phyloP scores from a whole-genome alignment of 805 yeast genomes.

The Metschnikowia aberdeeniae region DNA sequence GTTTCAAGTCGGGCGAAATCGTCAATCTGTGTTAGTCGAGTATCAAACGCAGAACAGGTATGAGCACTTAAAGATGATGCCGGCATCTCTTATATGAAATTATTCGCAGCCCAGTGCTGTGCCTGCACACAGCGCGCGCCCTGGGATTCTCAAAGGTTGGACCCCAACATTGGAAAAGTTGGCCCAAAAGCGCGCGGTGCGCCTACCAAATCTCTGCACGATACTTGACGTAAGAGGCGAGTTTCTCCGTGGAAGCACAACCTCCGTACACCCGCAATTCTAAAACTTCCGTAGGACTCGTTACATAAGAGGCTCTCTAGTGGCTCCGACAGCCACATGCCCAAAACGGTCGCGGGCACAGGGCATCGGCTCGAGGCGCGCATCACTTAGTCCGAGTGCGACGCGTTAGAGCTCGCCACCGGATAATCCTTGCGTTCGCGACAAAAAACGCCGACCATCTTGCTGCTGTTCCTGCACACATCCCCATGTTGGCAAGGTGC shows the following conservation, averaged over 20 bases:
- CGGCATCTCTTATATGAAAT: slow-evolving; percentile 12
- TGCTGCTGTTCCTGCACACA: no score
- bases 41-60: slow-evolving; percentile 5
- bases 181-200: slow-evolving; percentile 18
- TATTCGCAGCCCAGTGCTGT: slow-evolving; percentile 9
- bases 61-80: not conserved
- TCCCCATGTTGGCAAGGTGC: no score
- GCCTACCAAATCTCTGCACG: slow-evolving; percentile 15
- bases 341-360: no score
- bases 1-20: not conserved
- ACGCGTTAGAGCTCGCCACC: no score
- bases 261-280: not conserved
- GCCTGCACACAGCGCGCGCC: slow-evolving; percentile 6
- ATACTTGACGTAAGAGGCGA: slow-evolving; percentile 15
- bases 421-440: no score
- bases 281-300: not conserved
- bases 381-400: no score
- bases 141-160: slow-evolving; percentile 9
- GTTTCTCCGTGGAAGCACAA: no score
- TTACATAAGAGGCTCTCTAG: no score
- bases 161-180: slow-evolving; percentile 19
- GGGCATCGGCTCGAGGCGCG: no score
- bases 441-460: no score
- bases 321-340: no score
- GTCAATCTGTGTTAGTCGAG: not conserved